A percentile compares a stretch with the other conserved stretches of the same genome.
Evolutionary conservation across 2,329 filamentous ascomycete species (phyloP).

Genomic region (Chrysoporthe deuterocubensis): DNA sequence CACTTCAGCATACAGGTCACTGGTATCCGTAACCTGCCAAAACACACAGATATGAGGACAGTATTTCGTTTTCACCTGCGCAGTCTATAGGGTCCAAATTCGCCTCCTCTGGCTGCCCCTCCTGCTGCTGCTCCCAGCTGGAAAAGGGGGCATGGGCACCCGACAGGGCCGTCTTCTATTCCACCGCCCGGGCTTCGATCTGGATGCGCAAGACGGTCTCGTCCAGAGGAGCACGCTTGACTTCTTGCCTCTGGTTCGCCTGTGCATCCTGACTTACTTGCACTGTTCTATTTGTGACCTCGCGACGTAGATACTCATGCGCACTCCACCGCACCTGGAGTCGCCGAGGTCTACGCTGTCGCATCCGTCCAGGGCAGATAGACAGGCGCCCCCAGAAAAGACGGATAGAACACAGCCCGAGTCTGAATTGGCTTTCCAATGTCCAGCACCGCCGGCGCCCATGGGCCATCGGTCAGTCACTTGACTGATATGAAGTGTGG

Average conservation of each 20-base stretch:
- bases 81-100: background rate
- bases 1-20: constrained; percentile 11
- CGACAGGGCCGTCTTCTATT: constrained; percentile 6
- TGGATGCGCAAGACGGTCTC: constrained; percentile 8
- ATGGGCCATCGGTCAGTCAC: constrained; percentile 23
- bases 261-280: background rate
- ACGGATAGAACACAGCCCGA: constrained; percentile 8
- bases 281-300: background rate
- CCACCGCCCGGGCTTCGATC: constrained; percentile 11
- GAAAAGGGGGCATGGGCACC: background rate
- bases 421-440: background rate
- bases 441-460: background rate
- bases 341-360: constrained; percentile 10
- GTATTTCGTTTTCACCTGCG: background rate
- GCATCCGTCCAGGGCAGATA: constrained; percentile 13
- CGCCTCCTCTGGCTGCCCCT: background rate
- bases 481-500: constrained; percentile 26
- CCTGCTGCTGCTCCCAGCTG: background rate
- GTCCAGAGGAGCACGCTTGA: background rate
- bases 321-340: constrained; percentile 18
- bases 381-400: constrained; percentile 5
- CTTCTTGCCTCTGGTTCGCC: background rate
- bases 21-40: background rate
- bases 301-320: constrained; percentile 18
- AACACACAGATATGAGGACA: background rate